Conservation (phyloP, 1,139 yeast species). For the Kluyveromyces marxianus region DNA sequence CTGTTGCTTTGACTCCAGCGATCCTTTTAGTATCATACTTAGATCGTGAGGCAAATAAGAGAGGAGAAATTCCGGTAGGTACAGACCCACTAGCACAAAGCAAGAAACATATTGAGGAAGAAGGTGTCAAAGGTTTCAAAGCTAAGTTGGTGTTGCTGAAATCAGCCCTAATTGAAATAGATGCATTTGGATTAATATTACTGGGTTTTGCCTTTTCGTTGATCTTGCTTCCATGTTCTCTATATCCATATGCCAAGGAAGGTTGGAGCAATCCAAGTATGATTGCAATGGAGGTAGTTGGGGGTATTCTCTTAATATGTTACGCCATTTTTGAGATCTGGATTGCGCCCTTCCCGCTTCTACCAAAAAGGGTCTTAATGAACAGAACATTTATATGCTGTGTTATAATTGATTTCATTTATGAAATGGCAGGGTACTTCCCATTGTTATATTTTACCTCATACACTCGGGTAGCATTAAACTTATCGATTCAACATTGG, state of each 20-base stretch:
- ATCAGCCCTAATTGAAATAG: constrained; percentile 28
- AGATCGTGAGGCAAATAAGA: constrained; percentile 27
- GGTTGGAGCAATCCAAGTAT: constrained; percentile 34
- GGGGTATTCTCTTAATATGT: constrained; percentile 29
- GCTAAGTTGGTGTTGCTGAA: constrained; percentile 9
- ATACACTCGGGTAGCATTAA: constrained; percentile 24
- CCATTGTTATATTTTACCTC: constrained; percentile 28
- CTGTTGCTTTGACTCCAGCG: constrained; percentile 49
- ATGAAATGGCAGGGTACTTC: constrained; percentile 26
- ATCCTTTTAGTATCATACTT: constrained; percentile 26
- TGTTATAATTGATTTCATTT: constrained; percentile 29
- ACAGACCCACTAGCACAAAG: constrained; percentile 15
- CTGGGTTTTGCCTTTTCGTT: constrained; percentile 34
- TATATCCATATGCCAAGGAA: constrained; percentile 27
- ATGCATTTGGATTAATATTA: constrained; percentile 33
- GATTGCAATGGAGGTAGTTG: constrained; percentile 35
- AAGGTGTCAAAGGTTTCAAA: constrained; percentile 7
- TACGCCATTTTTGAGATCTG: constrained; percentile 28
- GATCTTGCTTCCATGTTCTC: constrained; percentile 33
- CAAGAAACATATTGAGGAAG: constrained; percentile 10
- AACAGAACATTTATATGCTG: constrained; percentile 33
- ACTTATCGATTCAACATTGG: constrained; percentile 31
- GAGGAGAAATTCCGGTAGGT: constrained; percentile 10
- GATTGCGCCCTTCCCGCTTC: constrained; percentile 32
- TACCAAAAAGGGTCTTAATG: constrained; percentile 31